These are phyloP conservation scores for Botrytis sinoallii DNA, from an alignment of 2,329 filamentous ascomycete genomes.

Conservation along the genomic window DNA sequence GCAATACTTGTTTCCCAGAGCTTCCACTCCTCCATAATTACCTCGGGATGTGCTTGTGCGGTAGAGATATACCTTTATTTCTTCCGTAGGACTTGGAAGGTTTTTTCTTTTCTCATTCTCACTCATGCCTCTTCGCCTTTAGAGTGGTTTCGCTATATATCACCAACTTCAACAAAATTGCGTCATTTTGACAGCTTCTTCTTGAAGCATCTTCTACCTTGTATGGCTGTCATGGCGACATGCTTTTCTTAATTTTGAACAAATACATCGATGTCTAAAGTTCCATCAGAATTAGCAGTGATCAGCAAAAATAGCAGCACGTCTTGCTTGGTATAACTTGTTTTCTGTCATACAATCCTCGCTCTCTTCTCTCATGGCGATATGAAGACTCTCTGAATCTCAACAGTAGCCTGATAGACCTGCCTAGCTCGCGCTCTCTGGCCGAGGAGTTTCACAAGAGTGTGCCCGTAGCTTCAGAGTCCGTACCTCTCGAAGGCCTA, in stretches of 20 bases:
- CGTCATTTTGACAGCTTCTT: not conserved
- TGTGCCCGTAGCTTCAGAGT: not conserved
- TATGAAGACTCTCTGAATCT: not conserved
- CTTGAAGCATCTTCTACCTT: not conserved
- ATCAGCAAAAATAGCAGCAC: not conserved
- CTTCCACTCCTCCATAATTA: not conserved
- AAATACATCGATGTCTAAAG: not conserved
- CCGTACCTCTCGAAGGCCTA: not conserved
- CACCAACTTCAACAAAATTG: not conserved
- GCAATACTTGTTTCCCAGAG: not conserved
- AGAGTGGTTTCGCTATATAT: constrained; percentile 3
- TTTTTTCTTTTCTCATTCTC: not conserved
- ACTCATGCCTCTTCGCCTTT: not conserved
- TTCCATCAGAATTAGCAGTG: not conserved
- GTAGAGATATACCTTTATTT: not conserved
- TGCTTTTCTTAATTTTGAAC: too few relatives aligned
- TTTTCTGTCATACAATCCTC: not conserved
- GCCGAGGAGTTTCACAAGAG: not conserved
- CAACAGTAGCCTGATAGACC: not conserved
- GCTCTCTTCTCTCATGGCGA: not conserved
- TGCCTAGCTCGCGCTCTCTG: not conserved
- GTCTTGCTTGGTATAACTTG: not conserved
- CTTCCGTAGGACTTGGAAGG: not conserved
- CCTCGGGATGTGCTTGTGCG: not conserved
- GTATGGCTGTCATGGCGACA: not conserved